Evolutionary conservation across 2,329 filamentous ascomycete genomes (phyloP).

Genomic region (Leptographium flavum): DNA sequence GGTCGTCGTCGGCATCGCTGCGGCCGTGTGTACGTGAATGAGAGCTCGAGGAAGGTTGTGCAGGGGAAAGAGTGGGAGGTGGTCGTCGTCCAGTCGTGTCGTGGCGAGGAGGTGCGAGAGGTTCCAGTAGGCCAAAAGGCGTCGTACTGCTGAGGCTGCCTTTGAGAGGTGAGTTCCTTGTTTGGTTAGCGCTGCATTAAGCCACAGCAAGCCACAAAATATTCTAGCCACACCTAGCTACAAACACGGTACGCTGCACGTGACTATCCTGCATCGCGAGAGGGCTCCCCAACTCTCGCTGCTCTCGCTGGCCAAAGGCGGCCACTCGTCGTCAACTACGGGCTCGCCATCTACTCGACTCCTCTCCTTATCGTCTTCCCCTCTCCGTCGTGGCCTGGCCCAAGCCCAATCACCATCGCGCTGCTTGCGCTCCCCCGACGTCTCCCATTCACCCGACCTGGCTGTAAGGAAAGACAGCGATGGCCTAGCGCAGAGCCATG

Average conservation of each 20-base stretch:
- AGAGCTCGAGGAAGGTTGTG: not conserved
- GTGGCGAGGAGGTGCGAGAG: no score
- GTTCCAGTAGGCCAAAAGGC: conserved; percentile 3
- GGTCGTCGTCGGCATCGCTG: conserved; percentile 84
- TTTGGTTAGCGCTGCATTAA: conserved; percentile 5
- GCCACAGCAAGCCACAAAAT: not conserved
- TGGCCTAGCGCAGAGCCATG: not conserved
- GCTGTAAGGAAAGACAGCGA: not conserved
- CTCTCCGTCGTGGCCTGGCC: no score
- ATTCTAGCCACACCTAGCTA: no score
- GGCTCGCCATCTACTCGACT: no score
- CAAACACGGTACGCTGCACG: no score
- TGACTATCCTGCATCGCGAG: no score
- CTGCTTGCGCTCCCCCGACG: not conserved
- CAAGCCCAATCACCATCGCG: no score
- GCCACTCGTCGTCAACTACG: no score
- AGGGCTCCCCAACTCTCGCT: no score
- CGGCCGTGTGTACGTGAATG: not conserved
- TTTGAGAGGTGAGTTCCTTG: conserved; percentile 10
- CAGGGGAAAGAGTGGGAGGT: not conserved
- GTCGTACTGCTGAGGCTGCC: conserved; percentile 13
- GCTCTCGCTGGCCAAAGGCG: no score
- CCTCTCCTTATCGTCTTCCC: no score
- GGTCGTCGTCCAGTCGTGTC: not conserved
- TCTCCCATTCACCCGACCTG: conserved; percentile 1